These are phyloP conservation scores for Gymnopilus junonius DNA, from an alignment of 768 basidiomycete species.

Conservation along the genomic window DNA sequence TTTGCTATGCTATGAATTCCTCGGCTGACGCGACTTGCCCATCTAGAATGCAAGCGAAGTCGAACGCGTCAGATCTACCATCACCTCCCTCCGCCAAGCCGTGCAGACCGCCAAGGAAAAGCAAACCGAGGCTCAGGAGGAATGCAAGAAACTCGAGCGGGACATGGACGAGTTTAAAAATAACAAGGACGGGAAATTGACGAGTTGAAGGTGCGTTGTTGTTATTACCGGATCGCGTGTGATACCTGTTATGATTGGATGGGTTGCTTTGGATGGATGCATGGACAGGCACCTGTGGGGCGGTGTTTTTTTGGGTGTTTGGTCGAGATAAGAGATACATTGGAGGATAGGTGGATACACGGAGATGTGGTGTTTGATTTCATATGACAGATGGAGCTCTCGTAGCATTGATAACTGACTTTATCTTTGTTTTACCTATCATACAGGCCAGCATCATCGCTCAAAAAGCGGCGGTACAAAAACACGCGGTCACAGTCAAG, in stretches of 20 bases:
- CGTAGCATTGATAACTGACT: background rate
- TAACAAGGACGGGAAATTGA: slow-evolving; percentile 97
- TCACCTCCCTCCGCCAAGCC: slow-evolving; percentile 59
- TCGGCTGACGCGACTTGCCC: background rate
- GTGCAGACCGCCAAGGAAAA: slow-evolving; percentile 73
- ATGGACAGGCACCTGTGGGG: no score
- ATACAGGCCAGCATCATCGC: slow-evolving; percentile 73
- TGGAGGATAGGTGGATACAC: no score
- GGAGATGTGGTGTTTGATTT: background rate
- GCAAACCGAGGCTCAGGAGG: slow-evolving; percentile 75
- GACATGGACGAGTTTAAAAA: slow-evolving; percentile 99
- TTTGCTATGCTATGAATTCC: background rate
- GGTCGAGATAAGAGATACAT: no score
- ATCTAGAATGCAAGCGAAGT: slow-evolving; percentile 82
- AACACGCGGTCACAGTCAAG: slow-evolving; percentile 82
- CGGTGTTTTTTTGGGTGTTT: no score
- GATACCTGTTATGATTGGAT: no score
- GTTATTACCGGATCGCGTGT: no score
- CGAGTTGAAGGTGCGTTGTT: slow-evolving; percentile 76
- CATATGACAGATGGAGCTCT: no score
- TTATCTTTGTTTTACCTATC: background rate
- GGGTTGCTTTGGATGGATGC: no score
- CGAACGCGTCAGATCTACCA: slow-evolving; percentile 66
- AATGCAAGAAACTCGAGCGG: slow-evolving; percentile 86
- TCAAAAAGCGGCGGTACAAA: slow-evolving; percentile 81